Evolutionary conservation across 1,139 yeast species (phyloP), one percentile per base, ranked within the genome.

Genomic region (Diutina pseudorugosa): DNA sequence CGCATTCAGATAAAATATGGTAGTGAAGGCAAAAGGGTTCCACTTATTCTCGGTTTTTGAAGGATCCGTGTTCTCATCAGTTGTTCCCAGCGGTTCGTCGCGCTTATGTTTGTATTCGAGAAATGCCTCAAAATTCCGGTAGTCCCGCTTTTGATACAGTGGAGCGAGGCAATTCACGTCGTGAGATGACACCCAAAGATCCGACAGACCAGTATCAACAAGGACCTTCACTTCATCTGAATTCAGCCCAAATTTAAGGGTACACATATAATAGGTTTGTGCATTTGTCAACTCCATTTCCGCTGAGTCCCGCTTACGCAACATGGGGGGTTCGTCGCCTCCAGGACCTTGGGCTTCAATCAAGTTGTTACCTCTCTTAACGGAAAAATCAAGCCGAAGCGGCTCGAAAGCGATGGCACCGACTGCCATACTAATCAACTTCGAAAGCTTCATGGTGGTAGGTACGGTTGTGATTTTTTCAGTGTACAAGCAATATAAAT

Each of bases 181-280:
- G n/a, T 25, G 36, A 7, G 49, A 45, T 18, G 19, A n/a, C 23
- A 82, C 77, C 89, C 89, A 83, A 57, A 83, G 66, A 62, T 83
- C 90, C 7, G 85, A 73, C 2, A 87, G 81, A 0, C 89, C 89
- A 4, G 89, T 82, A 61, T 83, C 90, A 47, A 84, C 64, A 55
- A 81, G 66, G 2, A 82, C 81, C 6, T 69, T 68, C 33, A 83
- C 73, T 9, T 69, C 62, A 58, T 80, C 82, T 0, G 70, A 62
- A 7, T 80, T 74, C 1, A 85, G 75, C 2, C 93, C 91, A 77
- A 41, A 6, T 19, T 30, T 36, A 16, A 33, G 27, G 12, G 20
- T n/a, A 27, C 36, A 8, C 42, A 36, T 9, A 25, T 50, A 45
- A 18, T 27, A 45, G 3, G 49, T 45, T 11, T 27, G 49, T 7